Conservation (phyloP, 1,284 basidiomycete genomes). For the Malassezia pachydermatis region DNA sequence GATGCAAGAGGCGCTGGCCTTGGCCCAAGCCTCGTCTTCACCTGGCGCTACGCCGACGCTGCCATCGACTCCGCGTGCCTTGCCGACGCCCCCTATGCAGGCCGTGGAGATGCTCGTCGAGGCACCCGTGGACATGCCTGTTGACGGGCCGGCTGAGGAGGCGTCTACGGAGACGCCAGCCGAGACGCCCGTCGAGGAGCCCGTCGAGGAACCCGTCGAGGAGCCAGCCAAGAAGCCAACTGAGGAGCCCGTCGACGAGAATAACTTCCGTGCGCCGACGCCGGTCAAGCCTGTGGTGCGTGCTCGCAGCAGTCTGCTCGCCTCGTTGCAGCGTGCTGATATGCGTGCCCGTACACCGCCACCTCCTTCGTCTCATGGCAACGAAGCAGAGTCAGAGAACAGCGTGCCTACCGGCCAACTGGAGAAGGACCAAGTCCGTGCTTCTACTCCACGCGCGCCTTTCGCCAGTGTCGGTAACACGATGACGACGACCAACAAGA, state of each 20-base stretch:
- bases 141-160: not conserved
- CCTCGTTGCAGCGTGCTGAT: constrained; percentile 12
- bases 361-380: not conserved
- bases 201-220: no score
- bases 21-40: no score
- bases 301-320: constrained; percentile 7
- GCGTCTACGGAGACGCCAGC: not conserved
- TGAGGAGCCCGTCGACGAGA: no score
- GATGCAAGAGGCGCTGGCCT: no score
- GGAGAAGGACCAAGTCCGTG: not conserved
- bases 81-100: no score
- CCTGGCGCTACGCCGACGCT: no score
- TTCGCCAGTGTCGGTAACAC: constrained; percentile 8
- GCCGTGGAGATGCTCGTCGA: no score
- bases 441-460: not conserved
- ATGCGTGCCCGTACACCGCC: constrained; percentile 16
- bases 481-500: not conserved
- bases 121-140: no score
- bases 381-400: not conserved
- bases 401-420: not conserved
- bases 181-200: not conserved
- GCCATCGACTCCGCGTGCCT: no score
- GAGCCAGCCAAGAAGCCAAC: no score
- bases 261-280: no score
- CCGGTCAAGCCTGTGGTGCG: no score